Conservation (phyloP, 495 filamentous ascomycete genomes). For the Tuber aestivum region DNA sequence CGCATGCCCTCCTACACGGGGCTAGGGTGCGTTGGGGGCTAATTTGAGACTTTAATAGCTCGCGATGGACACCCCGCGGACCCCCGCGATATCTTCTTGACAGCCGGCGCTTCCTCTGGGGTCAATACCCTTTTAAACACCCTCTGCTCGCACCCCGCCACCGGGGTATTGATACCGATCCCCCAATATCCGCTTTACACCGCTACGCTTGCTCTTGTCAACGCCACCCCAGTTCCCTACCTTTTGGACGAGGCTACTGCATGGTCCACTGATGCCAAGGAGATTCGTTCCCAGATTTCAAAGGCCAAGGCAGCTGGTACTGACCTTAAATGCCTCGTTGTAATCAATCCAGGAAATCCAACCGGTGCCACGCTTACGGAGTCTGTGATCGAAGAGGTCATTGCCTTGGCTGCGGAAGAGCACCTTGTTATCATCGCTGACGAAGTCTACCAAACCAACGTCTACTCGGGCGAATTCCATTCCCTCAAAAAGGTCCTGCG, state of each 20-base stretch:
- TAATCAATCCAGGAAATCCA: constrained; percentile 98
- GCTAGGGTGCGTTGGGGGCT: constrained; percentile 11
- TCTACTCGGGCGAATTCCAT: constrained; percentile 86
- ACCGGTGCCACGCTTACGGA: constrained; percentile 78
- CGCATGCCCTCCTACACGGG: constrained; percentile 25
- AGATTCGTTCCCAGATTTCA: constrained; percentile 63
- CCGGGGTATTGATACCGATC: constrained; percentile 87
- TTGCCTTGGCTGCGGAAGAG: constrained; percentile 79
- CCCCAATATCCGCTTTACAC: constrained; percentile 98
- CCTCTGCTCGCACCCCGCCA: constrained; percentile 71
- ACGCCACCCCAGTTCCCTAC: constrained; percentile 86
- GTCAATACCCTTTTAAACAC: constrained; percentile 88
- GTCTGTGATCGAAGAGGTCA: constrained; percentile 70
- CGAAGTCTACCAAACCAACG: constrained; percentile 98
- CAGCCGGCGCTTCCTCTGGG: constrained; percentile 83
- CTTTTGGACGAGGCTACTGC: constrained; percentile 75
- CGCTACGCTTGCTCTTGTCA: constrained; percentile 76
- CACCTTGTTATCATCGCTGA: constrained; percentile 86
- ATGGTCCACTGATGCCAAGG: constrained; percentile 78
- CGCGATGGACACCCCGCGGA: constrained; percentile 83
- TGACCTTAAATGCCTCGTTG: constrained; percentile 84
- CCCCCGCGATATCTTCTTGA: constrained; percentile 73
- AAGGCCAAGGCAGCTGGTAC: constrained; percentile 68
- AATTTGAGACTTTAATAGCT: constrained; percentile 43
- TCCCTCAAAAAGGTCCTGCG: constrained; percentile 89